These are phyloP conservation scores for Dichotomocladium elegans DNA, from an alignment of 371 early-diverging fungal species.

Conservation along the genomic window DNA sequence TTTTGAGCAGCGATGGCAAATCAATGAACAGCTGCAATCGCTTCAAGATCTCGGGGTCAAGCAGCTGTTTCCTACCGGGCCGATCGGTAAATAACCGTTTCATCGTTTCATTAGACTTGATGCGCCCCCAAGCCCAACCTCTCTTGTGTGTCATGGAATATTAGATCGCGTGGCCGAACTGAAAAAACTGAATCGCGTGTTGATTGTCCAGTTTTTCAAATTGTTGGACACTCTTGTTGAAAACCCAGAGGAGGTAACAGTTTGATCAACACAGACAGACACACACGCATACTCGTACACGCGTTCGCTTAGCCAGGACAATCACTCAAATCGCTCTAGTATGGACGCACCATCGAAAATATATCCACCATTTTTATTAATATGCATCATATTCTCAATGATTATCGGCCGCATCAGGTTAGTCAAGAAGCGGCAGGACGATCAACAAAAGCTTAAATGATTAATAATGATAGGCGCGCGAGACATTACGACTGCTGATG, in stretches of 20 bases:
- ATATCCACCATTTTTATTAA: conserved; percentile 69
- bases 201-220: conserved; percentile 68
- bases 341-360: conserved; percentile 53
- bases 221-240: conserved; percentile 54
- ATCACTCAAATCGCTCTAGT: no score
- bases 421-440: neutral
- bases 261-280: no score
- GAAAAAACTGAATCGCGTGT: conserved; percentile 68
- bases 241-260: conserved; percentile 50
- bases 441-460: neutral
- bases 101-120: no score
- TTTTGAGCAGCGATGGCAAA: conserved; percentile 74
- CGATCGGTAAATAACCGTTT: conserved; percentile 47
- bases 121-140: no score
- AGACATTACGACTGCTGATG: conserved; percentile 69
- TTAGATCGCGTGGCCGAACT: conserved; percentile 68
- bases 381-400: conserved; percentile 71
- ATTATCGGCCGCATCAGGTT: conserved; percentile 70
- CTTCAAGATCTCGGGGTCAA: conserved; percentile 63
- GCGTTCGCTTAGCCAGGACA: no score
- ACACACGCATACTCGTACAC: no score
- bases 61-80: conserved; percentile 61
- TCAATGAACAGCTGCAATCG: conserved; percentile 56
- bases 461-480: conserved; percentile 43
- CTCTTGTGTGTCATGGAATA: no score